phyloP scores from a whole-genome alignment of 768 basidiomycete genomes.

The Phylloporus rhodoxanthus region DNA sequence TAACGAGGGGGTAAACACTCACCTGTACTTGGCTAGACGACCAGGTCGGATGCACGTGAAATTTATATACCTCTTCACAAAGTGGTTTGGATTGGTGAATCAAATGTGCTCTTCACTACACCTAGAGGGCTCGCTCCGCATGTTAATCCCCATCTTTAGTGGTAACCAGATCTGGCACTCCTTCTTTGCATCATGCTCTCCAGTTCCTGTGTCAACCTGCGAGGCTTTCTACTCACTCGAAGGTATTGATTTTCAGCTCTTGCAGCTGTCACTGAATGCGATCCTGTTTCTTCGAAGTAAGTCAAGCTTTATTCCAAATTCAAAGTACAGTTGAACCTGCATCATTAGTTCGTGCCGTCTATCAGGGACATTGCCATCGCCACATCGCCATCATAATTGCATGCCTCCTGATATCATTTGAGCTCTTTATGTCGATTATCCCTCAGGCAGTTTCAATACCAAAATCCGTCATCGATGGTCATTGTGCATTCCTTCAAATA shows the following conservation, averaged over 20 bases:
- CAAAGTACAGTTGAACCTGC: background rate
- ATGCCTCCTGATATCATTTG: constrained; percentile 1
- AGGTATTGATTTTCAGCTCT: constrained; percentile 4
- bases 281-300: constrained; percentile 18
- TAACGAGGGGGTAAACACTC: too few species aligned
- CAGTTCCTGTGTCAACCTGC: constrained; percentile 5
- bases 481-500: constrained; percentile 6
- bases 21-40: constrained; percentile 2
- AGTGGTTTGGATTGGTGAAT: constrained; percentile 19
- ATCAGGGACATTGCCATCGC: background rate
- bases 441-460: background rate
- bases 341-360: constrained; percentile 12
- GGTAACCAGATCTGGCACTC: background rate
- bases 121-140: background rate
- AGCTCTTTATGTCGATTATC: background rate
- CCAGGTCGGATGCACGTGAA: constrained; percentile 9
- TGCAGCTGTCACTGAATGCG: constrained; percentile 12
- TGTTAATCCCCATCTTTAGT: constrained; percentile 8
- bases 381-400: background rate
- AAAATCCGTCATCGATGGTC: constrained; percentile 4
- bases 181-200: background rate
- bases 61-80: constrained; percentile 18
- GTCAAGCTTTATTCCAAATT: background rate
- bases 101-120: constrained; percentile 5
- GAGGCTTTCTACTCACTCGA: background rate